Evolutionary conservation across 23 red algal genomes (phyloP).

Genomic region (Chondrus crispus): DNA sequence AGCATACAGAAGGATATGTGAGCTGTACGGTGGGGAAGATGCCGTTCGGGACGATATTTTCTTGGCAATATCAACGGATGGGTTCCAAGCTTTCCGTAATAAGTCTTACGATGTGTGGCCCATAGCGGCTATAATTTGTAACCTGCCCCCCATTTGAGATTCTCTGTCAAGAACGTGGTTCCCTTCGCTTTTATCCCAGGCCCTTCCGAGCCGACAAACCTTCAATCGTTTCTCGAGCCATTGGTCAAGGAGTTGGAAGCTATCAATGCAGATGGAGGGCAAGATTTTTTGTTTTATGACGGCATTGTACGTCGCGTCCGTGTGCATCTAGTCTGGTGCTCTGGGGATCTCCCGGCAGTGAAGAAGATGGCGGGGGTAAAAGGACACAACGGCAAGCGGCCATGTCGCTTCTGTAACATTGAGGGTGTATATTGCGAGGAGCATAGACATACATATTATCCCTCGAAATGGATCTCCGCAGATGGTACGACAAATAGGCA

Average conservation of each 20-base stretch:
- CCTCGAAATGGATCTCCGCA: not conserved
- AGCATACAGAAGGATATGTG: not conserved
- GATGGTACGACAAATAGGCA: not conserved
- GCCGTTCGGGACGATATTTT: not conserved
- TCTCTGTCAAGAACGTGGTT: not conserved
- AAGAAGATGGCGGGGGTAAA: not conserved
- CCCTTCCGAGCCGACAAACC: not conserved
- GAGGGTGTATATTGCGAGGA: not conserved
- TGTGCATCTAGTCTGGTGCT: not conserved
- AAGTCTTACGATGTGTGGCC: not conserved
- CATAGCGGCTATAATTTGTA: conserved; percentile 11
- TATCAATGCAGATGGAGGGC: not conserved
- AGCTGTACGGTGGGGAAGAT: not conserved
- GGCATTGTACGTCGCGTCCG: not conserved
- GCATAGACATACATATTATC: not conserved
- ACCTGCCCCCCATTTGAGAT: not conserved
- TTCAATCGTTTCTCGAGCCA: not conserved
- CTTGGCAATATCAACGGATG: not conserved
- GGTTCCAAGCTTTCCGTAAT: conserved; percentile 10
- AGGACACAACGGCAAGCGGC: not conserved
- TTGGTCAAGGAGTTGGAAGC: not conserved
- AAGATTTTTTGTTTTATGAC: not conserved
- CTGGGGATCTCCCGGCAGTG: not conserved
- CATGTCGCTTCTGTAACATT: not conserved
- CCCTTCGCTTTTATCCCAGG: not conserved